Conservation (phyloP, 2,329 filamentous ascomycete genomes). For the Neoascochyta sp. region DNA sequence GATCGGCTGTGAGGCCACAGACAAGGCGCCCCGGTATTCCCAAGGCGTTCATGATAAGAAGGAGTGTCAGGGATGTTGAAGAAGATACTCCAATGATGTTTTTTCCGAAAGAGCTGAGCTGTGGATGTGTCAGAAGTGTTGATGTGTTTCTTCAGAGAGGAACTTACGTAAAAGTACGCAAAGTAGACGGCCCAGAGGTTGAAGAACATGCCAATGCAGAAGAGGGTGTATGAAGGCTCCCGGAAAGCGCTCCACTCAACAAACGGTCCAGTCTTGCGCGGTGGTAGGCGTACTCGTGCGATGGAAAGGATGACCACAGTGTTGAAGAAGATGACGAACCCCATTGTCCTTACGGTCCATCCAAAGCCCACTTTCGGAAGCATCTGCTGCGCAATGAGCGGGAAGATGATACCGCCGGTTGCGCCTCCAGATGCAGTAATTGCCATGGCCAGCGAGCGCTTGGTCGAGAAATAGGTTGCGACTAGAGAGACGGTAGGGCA, state of each 20-base stretch:
- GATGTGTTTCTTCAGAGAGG: too few species aligned
- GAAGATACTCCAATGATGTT: slow-evolving; percentile 48
- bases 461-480: slow-evolving; percentile 57
- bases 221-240: slow-evolving; percentile 41
- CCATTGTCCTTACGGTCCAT: slow-evolving; percentile 62
- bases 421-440: slow-evolving; percentile 58
- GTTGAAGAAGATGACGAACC: slow-evolving; percentile 55
- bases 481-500: slow-evolving; percentile 30
- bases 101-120: slow-evolving; percentile 38
- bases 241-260: slow-evolving; percentile 43
- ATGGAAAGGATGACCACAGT: slow-evolving; percentile 36
- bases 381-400: slow-evolving; percentile 52
- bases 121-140: too few species aligned
- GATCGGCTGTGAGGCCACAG: slow-evolving; percentile 54
- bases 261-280: slow-evolving; percentile 42
- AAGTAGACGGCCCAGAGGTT: slow-evolving; percentile 40
- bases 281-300: slow-evolving; percentile 43
- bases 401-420: slow-evolving; percentile 62
- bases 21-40: slow-evolving; percentile 55
- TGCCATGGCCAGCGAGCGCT: slow-evolving; percentile 58
- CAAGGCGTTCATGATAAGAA: slow-evolving; percentile 57
- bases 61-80: slow-evolving; percentile 51
- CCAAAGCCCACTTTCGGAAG: slow-evolving; percentile 59
- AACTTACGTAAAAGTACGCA: slow-evolving; percentile 49
- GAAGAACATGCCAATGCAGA: slow-evolving; percentile 33